These are phyloP conservation scores for Xylaria nigripes DNA, from an alignment of 495 filamentous ascomycete genomes.

Conservation along the genomic window DNA sequence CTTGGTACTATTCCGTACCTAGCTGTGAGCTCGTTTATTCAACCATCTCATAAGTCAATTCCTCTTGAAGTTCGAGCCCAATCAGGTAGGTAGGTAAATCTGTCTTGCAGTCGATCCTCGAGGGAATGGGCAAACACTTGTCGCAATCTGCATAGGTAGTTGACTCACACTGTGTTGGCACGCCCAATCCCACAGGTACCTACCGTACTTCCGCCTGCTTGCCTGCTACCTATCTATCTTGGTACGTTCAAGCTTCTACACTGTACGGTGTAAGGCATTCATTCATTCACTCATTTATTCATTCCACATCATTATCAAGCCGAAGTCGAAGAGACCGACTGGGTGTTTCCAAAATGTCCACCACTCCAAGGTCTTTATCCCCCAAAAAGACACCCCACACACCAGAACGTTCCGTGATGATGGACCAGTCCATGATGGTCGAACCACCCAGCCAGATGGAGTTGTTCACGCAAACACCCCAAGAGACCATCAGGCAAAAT, in stretches of 20 bases:
- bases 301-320: neutral
- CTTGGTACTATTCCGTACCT: too few species aligned
- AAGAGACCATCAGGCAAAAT: conserved; percentile 17
- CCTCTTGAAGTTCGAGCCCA: neutral
- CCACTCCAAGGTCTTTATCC: conserved; percentile 20
- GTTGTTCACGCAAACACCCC: conserved; percentile 12
- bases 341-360: conserved; percentile 16
- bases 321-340: neutral
- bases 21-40: neutral
- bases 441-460: conserved; percentile 22
- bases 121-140: neutral
- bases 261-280: neutral
- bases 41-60: conserved; percentile 5
- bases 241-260: neutral
- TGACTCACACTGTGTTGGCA: neutral
- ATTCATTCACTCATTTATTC: neutral
- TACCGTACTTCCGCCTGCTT: neutral
- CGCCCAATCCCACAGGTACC: neutral
- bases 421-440: conserved; percentile 28
- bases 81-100: neutral
- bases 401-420: conserved; percentile 11
- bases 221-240: neutral
- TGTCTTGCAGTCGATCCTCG: neutral
- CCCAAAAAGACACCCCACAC: conserved; percentile 15
- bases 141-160: neutral